phyloP scores from a whole-genome alignment of 305 asterid genomes.

The Fraxinus xanthoxyloides region DNA sequence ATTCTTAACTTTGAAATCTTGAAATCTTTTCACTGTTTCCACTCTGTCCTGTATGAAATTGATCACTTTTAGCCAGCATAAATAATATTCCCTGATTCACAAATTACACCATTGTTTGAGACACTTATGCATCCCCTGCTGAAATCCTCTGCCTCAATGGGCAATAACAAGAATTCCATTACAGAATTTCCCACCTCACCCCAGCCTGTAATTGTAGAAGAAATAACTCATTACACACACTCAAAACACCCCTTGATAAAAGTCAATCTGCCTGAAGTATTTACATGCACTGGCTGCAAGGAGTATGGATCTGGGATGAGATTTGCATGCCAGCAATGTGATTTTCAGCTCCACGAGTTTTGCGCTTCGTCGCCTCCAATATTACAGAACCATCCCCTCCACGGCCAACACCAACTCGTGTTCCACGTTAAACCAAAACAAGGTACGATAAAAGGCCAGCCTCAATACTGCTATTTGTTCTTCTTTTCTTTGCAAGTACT shows the following conservation, averaged over 20 bases:
- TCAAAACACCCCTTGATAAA: constrained; percentile 60
- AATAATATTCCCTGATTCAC: constrained; percentile 30
- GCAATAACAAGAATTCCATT: not conserved
- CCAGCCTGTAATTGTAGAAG: constrained; percentile 29
- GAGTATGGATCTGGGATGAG: constrained; percentile 79
- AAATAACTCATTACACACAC: constrained; percentile 58
- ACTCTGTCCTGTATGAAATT: constrained; percentile 17
- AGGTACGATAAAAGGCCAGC: constrained; percentile 33
- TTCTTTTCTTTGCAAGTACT: not conserved
- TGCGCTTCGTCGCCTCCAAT: constrained; percentile 62
- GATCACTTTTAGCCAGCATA: constrained; percentile 32
- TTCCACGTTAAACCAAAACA: constrained; percentile 73
- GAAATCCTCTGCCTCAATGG: constrained; percentile 33
- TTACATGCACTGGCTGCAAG: constrained; percentile 68
- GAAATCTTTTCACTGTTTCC: not conserved
- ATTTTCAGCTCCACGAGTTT: constrained; percentile 75
- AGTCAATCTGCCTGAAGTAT: constrained; percentile 45
- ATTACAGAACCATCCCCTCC: constrained; percentile 66
- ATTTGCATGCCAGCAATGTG: constrained; percentile 64
- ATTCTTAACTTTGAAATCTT: not conserved
- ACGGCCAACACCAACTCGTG: constrained; percentile 77
- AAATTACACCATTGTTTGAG: constrained; percentile 15
- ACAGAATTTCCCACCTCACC: constrained; percentile 52
- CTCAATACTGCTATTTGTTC: not conserved
- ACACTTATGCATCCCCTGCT: not conserved